Evolutionary conservation across 2,329 filamentous ascomycete species (phyloP), one percentile per base, ranked within the genome.

Genomic region (Paraphoma sp.): DNA sequence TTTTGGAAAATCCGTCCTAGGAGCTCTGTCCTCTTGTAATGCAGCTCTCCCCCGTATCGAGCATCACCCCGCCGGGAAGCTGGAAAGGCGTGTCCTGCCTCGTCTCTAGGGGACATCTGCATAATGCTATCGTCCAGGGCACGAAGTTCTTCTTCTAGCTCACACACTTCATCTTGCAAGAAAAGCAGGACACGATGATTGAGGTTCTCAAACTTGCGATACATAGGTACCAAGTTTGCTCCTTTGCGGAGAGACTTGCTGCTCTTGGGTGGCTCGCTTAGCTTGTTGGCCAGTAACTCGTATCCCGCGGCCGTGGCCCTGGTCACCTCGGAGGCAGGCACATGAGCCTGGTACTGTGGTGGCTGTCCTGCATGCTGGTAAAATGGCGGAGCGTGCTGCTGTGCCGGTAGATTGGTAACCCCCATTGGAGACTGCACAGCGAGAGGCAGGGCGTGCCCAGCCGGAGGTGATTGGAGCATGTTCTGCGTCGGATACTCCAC

Each of bases 171-270:
- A 70, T 96, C 92, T 75, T 97, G 93, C 14, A 96, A 82, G 60
- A 95, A 88, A 0, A 97, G 81, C 2, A 97, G 79, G 2, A 96
- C 79, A 2, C 93, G 88, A 72, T 96, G 92, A 67, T 95, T 93
- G 16, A 97, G 79, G 10, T 86, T 84, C 71, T 91, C 89, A 69
- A 97, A 97, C 54, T 89, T 89, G 43, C 93, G 87, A 74, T 96
- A 97, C 56, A 96, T 84, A 1, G 92, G 91, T 8, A 69, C 66
- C 7, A 76, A 49, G 38, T 42, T 36, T 17, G 59, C 51, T 14
- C 23, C 67, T 14, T 60, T 52, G 14, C 57, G 57, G 8, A 46
- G 36, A 53, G 55, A 58, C 59, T 64, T 56, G 43, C 67, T 57
- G 17, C 65, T 54, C 58, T 73, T 71, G 23, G 68, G 41, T 11